Conservation (phyloP, 2,329 filamentous ascomycete genomes). For the Aspergillus aculeatinus region DNA sequence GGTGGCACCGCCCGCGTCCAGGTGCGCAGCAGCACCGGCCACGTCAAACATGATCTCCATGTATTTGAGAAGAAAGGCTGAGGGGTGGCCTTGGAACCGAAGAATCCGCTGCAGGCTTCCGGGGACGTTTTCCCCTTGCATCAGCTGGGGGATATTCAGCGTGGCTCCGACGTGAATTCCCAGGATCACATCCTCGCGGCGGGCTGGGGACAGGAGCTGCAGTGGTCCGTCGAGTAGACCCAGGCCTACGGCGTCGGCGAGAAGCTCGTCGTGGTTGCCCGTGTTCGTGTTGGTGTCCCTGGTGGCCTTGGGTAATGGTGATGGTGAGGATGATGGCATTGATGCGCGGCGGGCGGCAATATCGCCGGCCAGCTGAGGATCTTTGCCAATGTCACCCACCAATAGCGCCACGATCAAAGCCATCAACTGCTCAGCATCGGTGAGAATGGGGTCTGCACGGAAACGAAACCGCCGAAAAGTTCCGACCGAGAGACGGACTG, state of each 20-base stretch:
- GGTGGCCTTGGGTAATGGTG: too few species aligned
- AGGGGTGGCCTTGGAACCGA: neutral
- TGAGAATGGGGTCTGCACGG: conserved; percentile 7
- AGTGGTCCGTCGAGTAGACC: neutral
- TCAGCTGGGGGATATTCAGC: conserved; percentile 10
- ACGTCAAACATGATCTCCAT: conserved; percentile 11
- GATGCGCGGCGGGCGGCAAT: neutral
- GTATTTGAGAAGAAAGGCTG: conserved; percentile 8
- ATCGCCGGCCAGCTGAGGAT: conserved; percentile 15
- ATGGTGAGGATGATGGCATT: too few species aligned
- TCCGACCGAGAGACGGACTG: conserved; percentile 23
- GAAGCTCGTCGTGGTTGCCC: neutral
- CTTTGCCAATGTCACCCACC: conserved; percentile 44
- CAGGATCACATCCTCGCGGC: neutral
- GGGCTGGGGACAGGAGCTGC: neutral
- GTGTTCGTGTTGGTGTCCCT: neutral
- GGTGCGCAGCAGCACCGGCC: conserved; percentile 4
- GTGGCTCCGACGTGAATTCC: conserved; percentile 1
- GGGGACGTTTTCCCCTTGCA: conserved; percentile 11
- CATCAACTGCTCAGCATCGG: conserved; percentile 23
- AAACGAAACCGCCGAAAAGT: conserved; percentile 32
- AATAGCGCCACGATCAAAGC: conserved; percentile 36
- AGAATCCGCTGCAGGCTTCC: conserved; percentile 1
- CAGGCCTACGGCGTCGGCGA: neutral
- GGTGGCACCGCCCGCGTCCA: conserved; percentile 6